Conservation (phyloP, 2,329 filamentous ascomycete species). For the Zasmidium angulare region DNA sequence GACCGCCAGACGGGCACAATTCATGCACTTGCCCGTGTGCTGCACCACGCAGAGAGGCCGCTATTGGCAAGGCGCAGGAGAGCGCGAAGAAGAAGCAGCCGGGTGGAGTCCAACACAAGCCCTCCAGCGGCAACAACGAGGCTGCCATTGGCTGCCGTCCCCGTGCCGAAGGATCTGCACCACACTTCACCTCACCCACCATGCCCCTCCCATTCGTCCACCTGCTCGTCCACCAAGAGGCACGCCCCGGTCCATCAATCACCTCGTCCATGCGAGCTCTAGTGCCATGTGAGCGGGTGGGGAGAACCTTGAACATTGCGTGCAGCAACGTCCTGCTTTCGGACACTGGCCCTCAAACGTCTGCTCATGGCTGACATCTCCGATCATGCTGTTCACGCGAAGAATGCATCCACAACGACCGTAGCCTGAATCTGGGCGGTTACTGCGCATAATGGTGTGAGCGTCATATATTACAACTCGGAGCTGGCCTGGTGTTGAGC, state of each 20-base stretch:
- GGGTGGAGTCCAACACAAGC: background rate
- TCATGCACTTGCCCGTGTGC: slow-evolving; percentile 1
- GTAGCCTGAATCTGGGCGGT: slow-evolving; percentile 2
- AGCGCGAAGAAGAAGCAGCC: background rate
- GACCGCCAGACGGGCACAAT: slow-evolving; percentile 1
- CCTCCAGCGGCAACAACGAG: slow-evolving; percentile 1
- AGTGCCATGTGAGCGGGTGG: slow-evolving; percentile 7
- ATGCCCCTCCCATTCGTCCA: background rate
- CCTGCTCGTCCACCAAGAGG: background rate
- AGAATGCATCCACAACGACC: background rate
- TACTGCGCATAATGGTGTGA: slow-evolving; percentile 3
- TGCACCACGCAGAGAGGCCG: slow-evolving; percentile 15
- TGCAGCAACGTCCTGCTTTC: background rate
- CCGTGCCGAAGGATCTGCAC: background rate
- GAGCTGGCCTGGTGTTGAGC: background rate
- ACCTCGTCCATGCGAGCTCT: background rate
- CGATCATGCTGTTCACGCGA: background rate
- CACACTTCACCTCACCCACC: slow-evolving; percentile 1
- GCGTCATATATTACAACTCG: slow-evolving; percentile 1
- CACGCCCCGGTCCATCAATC: slow-evolving; percentile 10
- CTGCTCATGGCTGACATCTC: background rate
- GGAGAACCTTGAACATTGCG: background rate
- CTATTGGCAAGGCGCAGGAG: slow-evolving; percentile 30
- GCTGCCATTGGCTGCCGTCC: slow-evolving; percentile 1
- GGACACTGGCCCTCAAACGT: background rate